phyloP scores from a whole-genome alignment of 306 rosid species.

The Medicago arabica region DNA sequence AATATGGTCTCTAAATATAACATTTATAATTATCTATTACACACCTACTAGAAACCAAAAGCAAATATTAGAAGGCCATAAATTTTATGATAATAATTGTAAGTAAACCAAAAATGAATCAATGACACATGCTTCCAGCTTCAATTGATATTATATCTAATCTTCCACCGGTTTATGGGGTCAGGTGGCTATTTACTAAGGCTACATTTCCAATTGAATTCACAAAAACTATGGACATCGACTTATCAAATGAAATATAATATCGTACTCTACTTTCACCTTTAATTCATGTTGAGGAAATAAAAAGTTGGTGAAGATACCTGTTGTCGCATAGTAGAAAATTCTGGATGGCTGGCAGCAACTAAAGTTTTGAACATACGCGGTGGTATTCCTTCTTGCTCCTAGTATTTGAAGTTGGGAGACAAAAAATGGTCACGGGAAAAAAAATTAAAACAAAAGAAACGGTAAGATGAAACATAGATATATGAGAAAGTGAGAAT shows the following conservation, averaged over 20 bases:
- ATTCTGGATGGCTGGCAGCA: conserved; percentile 97
- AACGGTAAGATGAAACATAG: conserved; percentile 11
- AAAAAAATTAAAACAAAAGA: conserved; percentile 12
- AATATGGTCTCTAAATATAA: conserved; percentile 13
- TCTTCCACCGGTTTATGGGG: conserved; percentile 11
- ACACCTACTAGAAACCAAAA: neutral
- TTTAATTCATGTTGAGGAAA: neutral
- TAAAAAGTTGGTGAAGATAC: conserved; percentile 50
- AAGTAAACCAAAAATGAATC: neutral
- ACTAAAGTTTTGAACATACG: conserved; percentile 92
- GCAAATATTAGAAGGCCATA: neutral
- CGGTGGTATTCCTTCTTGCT: conserved; percentile 86
- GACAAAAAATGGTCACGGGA: conserved; percentile 30
- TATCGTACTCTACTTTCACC: conserved; percentile 10
- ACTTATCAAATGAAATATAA: conserved; percentile 10
- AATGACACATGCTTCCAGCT: conserved; percentile 8
- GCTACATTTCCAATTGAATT: conserved; percentile 29
- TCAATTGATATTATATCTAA: conserved; percentile 11
- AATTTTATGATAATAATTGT: neutral
- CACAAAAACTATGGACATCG: conserved; percentile 18
- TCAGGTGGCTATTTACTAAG: conserved; percentile 8
- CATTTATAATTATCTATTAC: neutral
- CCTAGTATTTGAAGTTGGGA: conserved; percentile 50
- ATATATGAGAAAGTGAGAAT: conserved; percentile 12
- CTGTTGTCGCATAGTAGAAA: conserved; percentile 96